These are phyloP conservation scores for Chalaropsis ovoidea DNA, from an alignment of 2,329 filamentous ascomycete species.

Conservation along the genomic window DNA sequence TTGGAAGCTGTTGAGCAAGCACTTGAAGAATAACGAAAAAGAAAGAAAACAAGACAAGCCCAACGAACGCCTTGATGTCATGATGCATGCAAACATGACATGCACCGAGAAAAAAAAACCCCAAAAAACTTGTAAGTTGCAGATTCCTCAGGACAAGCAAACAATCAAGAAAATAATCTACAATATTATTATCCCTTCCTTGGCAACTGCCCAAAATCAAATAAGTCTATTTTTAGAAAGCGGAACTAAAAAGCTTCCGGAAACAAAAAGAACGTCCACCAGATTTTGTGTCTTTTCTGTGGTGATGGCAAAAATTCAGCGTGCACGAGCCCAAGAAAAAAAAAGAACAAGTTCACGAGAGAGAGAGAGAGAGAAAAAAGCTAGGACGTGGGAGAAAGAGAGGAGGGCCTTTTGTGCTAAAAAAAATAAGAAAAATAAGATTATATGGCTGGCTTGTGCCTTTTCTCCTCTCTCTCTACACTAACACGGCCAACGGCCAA, in stretches of 20 bases:
- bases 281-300: too few relatives aligned
- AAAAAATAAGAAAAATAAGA: too few relatives aligned
- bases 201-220: background rate
- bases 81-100: background rate
- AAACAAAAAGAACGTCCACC: background rate
- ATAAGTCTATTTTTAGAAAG: constrained; percentile 6
- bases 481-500: too few relatives aligned
- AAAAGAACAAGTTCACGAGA: background rate
- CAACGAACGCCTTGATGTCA: background rate
- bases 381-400: too few relatives aligned
- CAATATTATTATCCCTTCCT: background rate
- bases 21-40: background rate
- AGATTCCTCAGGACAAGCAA: background rate
- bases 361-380: too few relatives aligned
- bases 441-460: too few relatives aligned
- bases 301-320: too few relatives aligned
- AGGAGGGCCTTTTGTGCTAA: too few relatives aligned
- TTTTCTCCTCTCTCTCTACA: too few relatives aligned
- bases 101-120: background rate
- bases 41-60: background rate
- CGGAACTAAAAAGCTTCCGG: background rate
- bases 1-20: background rate
- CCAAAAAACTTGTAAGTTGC: too few relatives aligned
- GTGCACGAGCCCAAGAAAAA: background rate
- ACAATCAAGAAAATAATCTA: background rate